These are phyloP conservation scores for Ustilago tritici DNA, from an alignment of 1,284 basidiomycete species.

Conservation along the genomic window DNA sequence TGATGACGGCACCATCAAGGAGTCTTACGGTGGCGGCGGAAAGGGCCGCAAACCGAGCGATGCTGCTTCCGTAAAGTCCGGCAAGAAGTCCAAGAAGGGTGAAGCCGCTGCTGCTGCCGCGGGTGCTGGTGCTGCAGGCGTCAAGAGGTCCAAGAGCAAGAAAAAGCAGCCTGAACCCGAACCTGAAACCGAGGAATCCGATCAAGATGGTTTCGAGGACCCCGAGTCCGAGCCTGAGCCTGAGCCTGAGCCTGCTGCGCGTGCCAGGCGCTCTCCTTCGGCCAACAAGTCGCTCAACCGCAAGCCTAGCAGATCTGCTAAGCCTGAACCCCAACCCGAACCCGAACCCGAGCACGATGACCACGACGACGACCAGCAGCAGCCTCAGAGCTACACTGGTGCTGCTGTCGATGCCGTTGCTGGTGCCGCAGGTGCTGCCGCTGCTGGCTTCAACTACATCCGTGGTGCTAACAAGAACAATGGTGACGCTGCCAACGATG, in stretches of 20 bases:
- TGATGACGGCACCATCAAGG: conserved; percentile 46
- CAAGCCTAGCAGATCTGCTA: conserved; percentile 36
- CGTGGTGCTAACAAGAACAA: conserved; percentile 35
- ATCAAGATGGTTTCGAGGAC: conserved; percentile 33
- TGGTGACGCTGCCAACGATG: conserved; percentile 19
- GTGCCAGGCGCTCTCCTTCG: conserved; percentile 26
- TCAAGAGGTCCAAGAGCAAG: conserved; percentile 49
- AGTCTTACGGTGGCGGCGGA: conserved; percentile 41
- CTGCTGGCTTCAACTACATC: conserved; percentile 53
- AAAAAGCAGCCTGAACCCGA: conserved; percentile 45
- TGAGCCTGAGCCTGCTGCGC: conserved; percentile 21
- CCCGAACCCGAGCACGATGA: conserved; percentile 37
- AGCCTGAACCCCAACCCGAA: conserved; percentile 30
- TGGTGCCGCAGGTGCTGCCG: conserved; percentile 54
- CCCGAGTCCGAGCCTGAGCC: conserved; percentile 32
- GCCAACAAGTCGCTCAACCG: conserved; percentile 39
- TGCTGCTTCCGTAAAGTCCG: conserved; percentile 21
- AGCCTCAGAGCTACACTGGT: conserved; percentile 60
- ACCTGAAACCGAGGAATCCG: conserved; percentile 36
- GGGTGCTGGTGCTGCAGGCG: conserved; percentile 32
- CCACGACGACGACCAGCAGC: conserved; percentile 33
- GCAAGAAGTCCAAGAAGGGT: conserved; percentile 20
- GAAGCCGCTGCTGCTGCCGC: conserved; percentile 41
- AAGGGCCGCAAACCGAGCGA: conserved; percentile 24
- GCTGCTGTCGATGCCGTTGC: conserved; percentile 58